phyloP scores from a whole-genome alignment of 2,329 filamentous ascomycete genomes.

The Botryotinia narcissicola region DNA sequence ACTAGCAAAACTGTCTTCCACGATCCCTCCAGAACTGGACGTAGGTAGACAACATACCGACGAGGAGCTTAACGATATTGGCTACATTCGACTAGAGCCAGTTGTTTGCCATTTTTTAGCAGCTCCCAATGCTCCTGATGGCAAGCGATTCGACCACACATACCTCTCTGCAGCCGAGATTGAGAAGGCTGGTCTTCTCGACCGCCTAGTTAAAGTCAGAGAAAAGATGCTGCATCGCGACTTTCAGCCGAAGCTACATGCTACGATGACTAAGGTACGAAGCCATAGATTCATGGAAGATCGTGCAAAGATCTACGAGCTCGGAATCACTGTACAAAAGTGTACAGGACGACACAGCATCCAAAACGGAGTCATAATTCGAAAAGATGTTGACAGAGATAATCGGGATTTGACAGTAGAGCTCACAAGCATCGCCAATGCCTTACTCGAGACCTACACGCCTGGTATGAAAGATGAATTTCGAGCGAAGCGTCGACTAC shows the following conservation, averaged over 20 bases:
- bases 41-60: not conserved
- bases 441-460: not conserved
- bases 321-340: not conserved
- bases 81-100: not conserved
- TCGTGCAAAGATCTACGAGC: not conserved
- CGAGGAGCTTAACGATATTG: not conserved
- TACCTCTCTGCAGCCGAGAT: not conserved
- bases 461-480: not conserved
- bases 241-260: not conserved
- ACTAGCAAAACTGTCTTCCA: not conserved
- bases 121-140: not conserved
- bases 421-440: not conserved
- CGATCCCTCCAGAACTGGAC: not conserved
- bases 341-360: not conserved
- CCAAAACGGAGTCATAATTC: not conserved
- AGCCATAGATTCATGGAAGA: not conserved
- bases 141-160: not conserved
- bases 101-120: not conserved
- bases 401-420: not conserved
- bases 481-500: not conserved
- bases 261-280: not conserved
- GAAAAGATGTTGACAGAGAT: not conserved
- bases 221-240: not conserved
- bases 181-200: not conserved
- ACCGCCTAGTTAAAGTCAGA: not conserved